phyloP scores from a whole-genome alignment of 345 rosid species.

The Erysimum cheiranthoides region DNA sequence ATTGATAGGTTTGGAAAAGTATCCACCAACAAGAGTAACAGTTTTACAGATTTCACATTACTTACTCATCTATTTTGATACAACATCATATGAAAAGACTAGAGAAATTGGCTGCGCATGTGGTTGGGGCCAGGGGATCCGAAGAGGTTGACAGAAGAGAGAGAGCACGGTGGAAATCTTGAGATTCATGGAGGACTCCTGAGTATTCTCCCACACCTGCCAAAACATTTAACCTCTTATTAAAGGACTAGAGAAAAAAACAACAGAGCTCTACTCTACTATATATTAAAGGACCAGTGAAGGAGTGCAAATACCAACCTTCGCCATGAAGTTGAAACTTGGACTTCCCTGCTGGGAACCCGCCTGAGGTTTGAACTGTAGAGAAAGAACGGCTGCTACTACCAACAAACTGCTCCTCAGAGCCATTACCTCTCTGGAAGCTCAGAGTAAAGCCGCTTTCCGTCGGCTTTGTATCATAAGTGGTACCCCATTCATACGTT shows the following conservation, averaged over 20 bases:
- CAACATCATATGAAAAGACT: slow-evolving; percentile 35
- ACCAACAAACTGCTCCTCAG: slow-evolving; percentile 49
- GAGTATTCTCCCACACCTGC: slow-evolving; percentile 64
- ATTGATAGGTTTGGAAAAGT: slow-evolving; percentile 3
- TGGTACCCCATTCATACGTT: slow-evolving; percentile 51
- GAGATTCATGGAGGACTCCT: slow-evolving; percentile 59
- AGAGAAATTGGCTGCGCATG: slow-evolving; percentile 29
- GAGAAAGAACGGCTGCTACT: slow-evolving; percentile 48
- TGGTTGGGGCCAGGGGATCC: slow-evolving; percentile 30
- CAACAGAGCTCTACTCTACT: not conserved
- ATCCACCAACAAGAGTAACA: slow-evolving; percentile 22
- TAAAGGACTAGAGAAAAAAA: not conserved
- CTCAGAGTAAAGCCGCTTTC: slow-evolving; percentile 51
- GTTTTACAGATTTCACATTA: slow-evolving; percentile 20
- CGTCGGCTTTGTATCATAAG: slow-evolving; percentile 53
- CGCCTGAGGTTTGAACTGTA: slow-evolving; percentile 46
- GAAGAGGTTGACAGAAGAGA: slow-evolving; percentile 99
- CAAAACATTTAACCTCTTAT: slow-evolving; percentile 1
- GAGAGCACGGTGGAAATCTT: slow-evolving; percentile 90
- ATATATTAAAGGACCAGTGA: not conserved
- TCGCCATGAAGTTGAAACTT: slow-evolving; percentile 31
- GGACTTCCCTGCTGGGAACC: slow-evolving; percentile 44
- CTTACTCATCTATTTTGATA: slow-evolving; percentile 33
- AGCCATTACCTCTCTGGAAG: slow-evolving; percentile 52
- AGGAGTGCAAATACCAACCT: slow-evolving; percentile 28